Percentiles rank a stretch among this genome's conserved stretches.
phyloP scores from a whole-genome alignment of 192 early-diverging fungal species.

The Dimargaris xerosporica region DNA sequence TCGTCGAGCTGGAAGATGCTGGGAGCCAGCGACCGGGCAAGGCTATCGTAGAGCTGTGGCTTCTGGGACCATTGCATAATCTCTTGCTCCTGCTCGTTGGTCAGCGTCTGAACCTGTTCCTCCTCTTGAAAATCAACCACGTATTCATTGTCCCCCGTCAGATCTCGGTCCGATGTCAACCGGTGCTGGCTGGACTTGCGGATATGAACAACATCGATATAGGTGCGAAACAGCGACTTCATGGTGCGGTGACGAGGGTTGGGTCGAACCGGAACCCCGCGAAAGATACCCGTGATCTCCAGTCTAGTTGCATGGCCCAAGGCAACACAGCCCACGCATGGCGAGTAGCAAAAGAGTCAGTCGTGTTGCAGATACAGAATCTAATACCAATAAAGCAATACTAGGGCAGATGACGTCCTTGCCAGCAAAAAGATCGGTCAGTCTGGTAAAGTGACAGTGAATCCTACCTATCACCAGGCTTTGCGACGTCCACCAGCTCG shows the following conservation, averaged over 20 bases:
- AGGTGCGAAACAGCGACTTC: constrained; percentile 86
- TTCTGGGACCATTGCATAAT: constrained; percentile 44
- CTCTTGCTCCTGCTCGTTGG: constrained; percentile 36
- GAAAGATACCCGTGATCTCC: constrained; percentile 90
- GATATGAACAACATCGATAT: constrained; percentile 89
- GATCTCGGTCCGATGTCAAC: constrained; percentile 31
- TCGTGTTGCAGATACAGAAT: too few species aligned
- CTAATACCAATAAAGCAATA: too few species aligned
- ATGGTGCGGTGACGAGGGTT: constrained; percentile 79
- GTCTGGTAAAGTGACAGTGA: too few species aligned
- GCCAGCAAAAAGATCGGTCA: too few species aligned
- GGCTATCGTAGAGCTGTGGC: constrained; percentile 61
- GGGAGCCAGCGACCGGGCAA: constrained; percentile 79
- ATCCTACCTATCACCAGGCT: constrained; percentile 73
- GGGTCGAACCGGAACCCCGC: constrained; percentile 79
- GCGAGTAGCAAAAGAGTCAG: too few species aligned
- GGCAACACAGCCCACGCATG: too few species aligned
- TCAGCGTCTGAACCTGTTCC: constrained; percentile 24
- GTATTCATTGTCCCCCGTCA: constrained; percentile 37
- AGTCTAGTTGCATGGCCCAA: constrained; percentile 33
- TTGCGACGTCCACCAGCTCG: constrained; percentile 81
- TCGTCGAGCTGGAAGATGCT: constrained; percentile 92
- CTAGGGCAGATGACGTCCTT: too few species aligned
- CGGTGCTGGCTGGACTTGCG: constrained; percentile 64
- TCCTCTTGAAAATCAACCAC: constrained; percentile 29